These are phyloP conservation scores for Metschnikowia arizonensis DNA, from an alignment of 805 yeast species.

Conservation along the genomic window DNA sequence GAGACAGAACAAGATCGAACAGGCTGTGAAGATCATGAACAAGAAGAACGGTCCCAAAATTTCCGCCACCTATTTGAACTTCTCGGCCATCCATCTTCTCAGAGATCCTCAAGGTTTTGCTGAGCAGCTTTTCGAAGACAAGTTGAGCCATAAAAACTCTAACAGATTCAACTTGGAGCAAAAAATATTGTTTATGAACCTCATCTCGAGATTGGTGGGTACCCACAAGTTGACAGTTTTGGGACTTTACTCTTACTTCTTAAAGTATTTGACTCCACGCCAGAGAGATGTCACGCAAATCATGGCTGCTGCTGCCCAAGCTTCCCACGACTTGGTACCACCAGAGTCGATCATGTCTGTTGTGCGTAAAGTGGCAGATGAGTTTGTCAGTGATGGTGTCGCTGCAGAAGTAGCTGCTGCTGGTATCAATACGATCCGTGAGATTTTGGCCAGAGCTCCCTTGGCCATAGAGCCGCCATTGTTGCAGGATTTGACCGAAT, in stretches of 20 bases:
- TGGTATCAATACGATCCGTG: conserved; percentile 92
- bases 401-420: conserved; percentile 98
- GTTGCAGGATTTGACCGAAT: conserved; percentile 83
- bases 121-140: conserved; percentile 70
- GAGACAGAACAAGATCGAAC: conserved; percentile 74
- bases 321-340: conserved; percentile 94
- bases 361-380: conserved; percentile 91
- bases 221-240: conserved; percentile 88
- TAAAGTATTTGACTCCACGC: conserved; percentile 90
- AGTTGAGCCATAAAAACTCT: conserved; percentile 63
- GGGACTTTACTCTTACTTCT: conserved; percentile 83
- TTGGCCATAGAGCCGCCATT: conserved; percentile 85
- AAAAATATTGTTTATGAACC: conserved; percentile 80
- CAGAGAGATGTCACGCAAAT: conserved; percentile 92
- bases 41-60: conserved; percentile 50
- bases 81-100: conserved; percentile 88
- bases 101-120: conserved; percentile 99
- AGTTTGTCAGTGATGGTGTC: conserved; percentile 97
- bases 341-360: conserved; percentile 83
- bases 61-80: conserved; percentile 71
- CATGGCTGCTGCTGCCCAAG: conserved; percentile 96
- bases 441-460: conserved; percentile 89
- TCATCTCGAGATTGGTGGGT: conserved; percentile 86
- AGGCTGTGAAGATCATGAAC: conserved; percentile 64
- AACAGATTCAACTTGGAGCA: conserved; percentile 81